Base-by-base conservation (phyloP, 2,329 filamentous ascomycete species). In the Niveomyces coronatus region DNA sequence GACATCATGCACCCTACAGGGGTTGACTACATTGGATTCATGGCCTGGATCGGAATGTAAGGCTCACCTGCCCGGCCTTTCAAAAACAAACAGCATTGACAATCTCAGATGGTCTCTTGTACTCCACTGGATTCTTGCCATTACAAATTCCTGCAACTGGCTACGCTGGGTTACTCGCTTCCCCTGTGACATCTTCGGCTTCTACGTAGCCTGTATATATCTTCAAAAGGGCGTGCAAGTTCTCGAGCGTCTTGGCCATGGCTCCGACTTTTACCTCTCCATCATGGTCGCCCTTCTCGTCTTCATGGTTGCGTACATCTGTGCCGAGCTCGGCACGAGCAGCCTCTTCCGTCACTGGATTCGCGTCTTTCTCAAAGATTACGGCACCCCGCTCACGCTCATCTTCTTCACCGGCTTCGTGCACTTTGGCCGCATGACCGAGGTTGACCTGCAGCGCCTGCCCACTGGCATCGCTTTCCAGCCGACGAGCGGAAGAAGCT, bases 181-280 rank as follows among this genome's bases (percentile, higher is more conserved):
- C 55, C 86, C 85, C 17, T 94, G 87, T 61, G 87, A 94, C 57
- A 91, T 89, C 51, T 94, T 94, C 48, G 87, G 86, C 35, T 93
- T 94, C 63, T 94, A 94, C 55, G 86, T 94, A 33, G 86, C 86
- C 40, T 87, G 84, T 54, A 89, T 94, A 58, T 94, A 94, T 55
- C 69, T 94, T 15, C 85, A 94, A 53, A 94, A 94, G 60, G 86
- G 86, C 13, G 81, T 94, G 44, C 85, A 94, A 59, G 84, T 93
- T 11, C 71, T 94, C 15, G 80, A 79, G 30, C 72, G 81, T 10
- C 82, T 93, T 51, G 87, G 83, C 58, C 53, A 67, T 56, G 59
- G 66, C 47, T 70, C 67, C 34, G 73, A 82, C 54, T 65, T 91
- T 64, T 94, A 93, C 53, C 72, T 94, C 18, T 87, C 83, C 32